phyloP scores from a whole-genome alignment of 2,329 filamentous ascomycete species.

The Trichoderma atrobrunneum region DNA sequence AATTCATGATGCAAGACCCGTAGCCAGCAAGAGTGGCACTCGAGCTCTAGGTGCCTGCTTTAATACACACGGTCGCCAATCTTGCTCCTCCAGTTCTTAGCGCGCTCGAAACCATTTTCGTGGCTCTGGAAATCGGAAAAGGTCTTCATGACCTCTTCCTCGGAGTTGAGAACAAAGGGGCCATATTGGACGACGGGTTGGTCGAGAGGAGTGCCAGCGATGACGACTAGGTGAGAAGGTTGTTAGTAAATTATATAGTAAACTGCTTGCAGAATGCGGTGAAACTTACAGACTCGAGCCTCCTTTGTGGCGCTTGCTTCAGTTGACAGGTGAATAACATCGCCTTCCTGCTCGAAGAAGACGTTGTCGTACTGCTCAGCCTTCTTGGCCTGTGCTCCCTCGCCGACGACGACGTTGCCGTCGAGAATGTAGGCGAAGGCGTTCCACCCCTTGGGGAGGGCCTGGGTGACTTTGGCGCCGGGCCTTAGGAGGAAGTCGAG shows the following conservation, averaged over 20 bases:
- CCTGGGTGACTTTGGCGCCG: constrained; percentile 73
- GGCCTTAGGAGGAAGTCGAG: constrained; percentile 79
- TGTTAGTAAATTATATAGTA: background rate
- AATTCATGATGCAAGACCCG: background rate
- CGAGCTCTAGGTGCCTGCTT: background rate
- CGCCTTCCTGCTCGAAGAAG: constrained; percentile 78
- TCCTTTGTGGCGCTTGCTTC: constrained; percentile 59
- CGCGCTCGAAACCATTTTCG: constrained; percentile 77
- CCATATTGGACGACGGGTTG: constrained; percentile 82
- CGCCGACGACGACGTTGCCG: constrained; percentile 65
- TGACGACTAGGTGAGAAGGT: constrained; percentile 52
- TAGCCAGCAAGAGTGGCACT: background rate
- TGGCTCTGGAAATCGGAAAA: constrained; percentile 71
- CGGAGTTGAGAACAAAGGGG: constrained; percentile 73
- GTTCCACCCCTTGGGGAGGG: constrained; percentile 79
- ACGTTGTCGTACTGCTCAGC: constrained; percentile 80
- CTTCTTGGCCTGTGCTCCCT: constrained; percentile 46
- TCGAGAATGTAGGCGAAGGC: constrained; percentile 84
- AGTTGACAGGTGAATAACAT: constrained; percentile 70
- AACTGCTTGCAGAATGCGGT: background rate
- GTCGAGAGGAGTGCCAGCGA: constrained; percentile 76
- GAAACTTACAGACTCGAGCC: constrained; percentile 47
- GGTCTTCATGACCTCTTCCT: constrained; percentile 73
- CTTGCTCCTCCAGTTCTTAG: constrained; percentile 76
- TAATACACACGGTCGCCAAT: constrained; percentile 72